Base-by-base conservation (phyloP, 2,329 filamentous ascomycete species). In the Aspergillus sclerotialis region DNA sequence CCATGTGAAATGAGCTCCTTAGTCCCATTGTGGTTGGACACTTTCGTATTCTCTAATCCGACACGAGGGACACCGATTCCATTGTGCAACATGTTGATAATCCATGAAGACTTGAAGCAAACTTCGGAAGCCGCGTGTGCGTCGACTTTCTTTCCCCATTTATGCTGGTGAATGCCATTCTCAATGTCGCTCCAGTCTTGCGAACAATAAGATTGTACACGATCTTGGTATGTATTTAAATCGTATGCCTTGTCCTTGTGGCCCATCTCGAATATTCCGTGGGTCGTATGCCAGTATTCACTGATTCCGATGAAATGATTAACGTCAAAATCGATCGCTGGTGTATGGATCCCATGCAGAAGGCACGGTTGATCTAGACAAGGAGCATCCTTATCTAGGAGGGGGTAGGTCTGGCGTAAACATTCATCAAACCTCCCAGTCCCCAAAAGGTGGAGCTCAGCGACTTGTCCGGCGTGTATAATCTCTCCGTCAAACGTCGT, bases 261-360 rank as follows among this genome's bases (percentile, higher is more conserved):
- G 4, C 78, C 79, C 68, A 78, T 76, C 39, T 82, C 76, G 49
- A 98, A 96, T 2, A 96, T 82, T 35, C 92, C 88, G 50, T 98
- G 92, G 0, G 92, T 98, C 0, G 90, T 94, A 60, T 98, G 92
- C 90, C 92, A 98, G 63, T 94, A 98, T 56, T 98, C 92, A 1
- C 90, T 96, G 3, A 98, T 90, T 8, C 92, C 92, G 17, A 98
- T 82, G 52, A 98, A 98, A 58, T 95, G 93, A 51, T 98, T 98
- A 23, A 96, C 81, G 42, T 92, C 82, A 53, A 96, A 98, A 57
- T 98, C 92, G 44, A 98, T 95, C 3, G 87, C 85, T 1, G 92
- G 92, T 1, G 92, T 88, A 55, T 96, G 88, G 43, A 90, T 80
- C 1, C 92, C 89, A 49, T 95, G 86, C 25, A 98, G 70, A 21